phyloP scores from a whole-genome alignment of 2,329 filamentous ascomycete species.

The Fusarium begoniae region DNA sequence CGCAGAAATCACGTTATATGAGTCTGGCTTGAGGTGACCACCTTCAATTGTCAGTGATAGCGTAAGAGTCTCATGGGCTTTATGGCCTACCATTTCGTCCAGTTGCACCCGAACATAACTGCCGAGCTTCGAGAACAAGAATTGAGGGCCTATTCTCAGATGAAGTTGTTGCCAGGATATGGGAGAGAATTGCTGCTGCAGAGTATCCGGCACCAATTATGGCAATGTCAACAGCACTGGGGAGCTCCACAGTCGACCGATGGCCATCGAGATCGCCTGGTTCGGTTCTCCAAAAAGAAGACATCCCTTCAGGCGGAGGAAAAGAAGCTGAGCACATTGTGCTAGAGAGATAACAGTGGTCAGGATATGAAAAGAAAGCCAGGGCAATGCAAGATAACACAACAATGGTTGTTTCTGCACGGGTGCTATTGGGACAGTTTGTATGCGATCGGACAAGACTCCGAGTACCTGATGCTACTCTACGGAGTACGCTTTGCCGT shows the following conservation, averaged over 20 bases:
- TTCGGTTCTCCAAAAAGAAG: neutral
- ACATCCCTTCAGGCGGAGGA: rapidly evolving
- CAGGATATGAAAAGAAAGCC: rapidly evolving
- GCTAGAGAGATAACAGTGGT: rapidly evolving
- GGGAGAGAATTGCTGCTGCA: neutral
- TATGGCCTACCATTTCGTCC: neutral
- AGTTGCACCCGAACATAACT: neutral
- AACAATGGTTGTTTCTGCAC: rapidly evolving
- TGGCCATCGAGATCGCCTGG: rapidly evolving
- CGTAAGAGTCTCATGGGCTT: rapidly evolving
- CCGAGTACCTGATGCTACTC: neutral
- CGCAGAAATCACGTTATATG: neutral
- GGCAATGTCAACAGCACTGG: rapidly evolving
- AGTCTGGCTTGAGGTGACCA: neutral
- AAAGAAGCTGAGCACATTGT: neutral
- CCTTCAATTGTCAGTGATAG: neutral
- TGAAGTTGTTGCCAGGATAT: neutral
- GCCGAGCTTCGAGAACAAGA: neutral
- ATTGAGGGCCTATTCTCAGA: neutral
- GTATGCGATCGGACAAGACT: neutral
- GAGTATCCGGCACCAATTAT: neutral
- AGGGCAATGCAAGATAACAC: neutral
- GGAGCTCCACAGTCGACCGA: neutral
- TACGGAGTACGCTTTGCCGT: no score
- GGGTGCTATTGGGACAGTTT: neutral